A percentile compares a stretch with the other conserved stretches of the same genome.
These are phyloP conservation scores for Rosa multiflora DNA, from an alignment of 306 rosid species.

Conservation along the genomic window DNA sequence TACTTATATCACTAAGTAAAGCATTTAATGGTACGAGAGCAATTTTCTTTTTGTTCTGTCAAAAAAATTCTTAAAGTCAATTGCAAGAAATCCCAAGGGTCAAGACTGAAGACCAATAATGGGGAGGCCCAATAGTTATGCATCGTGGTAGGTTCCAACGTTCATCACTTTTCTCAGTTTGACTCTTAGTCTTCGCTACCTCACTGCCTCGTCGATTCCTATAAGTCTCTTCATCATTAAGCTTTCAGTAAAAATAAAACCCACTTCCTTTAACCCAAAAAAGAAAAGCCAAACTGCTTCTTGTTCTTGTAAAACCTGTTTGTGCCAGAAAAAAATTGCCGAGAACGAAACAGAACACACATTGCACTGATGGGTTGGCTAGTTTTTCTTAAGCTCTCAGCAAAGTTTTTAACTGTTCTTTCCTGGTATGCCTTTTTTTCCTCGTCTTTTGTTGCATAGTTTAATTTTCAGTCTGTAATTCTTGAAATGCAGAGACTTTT, in stretches of 20 bases:
- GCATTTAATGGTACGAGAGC: no score
- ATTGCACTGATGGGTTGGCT: conserved; percentile 36
- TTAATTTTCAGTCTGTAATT: background rate
- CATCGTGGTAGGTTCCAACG: no score
- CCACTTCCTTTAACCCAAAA: background rate
- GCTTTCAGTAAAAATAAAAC: background rate
- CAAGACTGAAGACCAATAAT: no score
- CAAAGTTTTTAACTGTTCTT: conserved; percentile 35
- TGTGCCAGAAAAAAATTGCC: background rate
- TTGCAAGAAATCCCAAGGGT: no score
- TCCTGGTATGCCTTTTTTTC: conserved; percentile 33
- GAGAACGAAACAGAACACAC: conserved; percentile 1
- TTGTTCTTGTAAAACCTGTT: background rate
- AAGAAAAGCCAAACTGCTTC: background rate
- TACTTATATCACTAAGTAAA: no score
- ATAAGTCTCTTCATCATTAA: background rate
- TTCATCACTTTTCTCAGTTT: no score
- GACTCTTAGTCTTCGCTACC: background rate
- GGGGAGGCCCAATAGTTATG: no score
- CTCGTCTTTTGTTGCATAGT: background rate
- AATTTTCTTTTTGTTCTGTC: no score
- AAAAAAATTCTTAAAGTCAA: no score
- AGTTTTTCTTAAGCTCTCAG: conserved; percentile 24
- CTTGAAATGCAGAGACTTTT: background rate
- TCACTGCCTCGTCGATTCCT: background rate